Conservation (phyloP, 441 rosid species). For the Hura crepitans region DNA sequence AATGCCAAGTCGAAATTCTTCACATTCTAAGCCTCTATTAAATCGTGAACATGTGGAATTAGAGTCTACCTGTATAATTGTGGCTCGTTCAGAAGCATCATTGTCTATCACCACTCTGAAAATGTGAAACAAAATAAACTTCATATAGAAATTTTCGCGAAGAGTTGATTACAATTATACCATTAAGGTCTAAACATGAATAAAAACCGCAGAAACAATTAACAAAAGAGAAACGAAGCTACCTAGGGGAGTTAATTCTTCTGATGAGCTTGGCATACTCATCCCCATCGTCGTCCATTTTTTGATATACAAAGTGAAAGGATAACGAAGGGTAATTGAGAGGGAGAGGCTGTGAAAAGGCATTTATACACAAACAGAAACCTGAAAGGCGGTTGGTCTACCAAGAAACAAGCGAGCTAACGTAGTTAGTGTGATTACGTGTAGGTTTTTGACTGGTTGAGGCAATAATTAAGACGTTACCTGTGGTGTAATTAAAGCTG, state of each 20-base stretch:
- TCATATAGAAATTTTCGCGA: not conserved
- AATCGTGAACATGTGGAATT: not conserved
- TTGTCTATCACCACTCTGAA: conserved; percentile 51
- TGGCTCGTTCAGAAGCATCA: conserved; percentile 42
- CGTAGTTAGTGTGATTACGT: not conserved
- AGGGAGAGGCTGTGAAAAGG: not conserved
- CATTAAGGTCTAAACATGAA: not conserved
- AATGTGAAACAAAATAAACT: conserved; percentile 1
- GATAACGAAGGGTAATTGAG: not conserved
- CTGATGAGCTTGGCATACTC: conserved; percentile 50
- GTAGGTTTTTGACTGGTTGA: not conserved
- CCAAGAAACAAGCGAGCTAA: not conserved
- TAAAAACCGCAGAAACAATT: not conserved
- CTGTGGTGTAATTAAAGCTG: not conserved
- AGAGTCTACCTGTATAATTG: conserved; percentile 38
- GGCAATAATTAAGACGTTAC: conserved; percentile 3
- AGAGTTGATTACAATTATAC: not conserved
- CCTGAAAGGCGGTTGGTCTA: not conserved
- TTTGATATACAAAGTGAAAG: not conserved
- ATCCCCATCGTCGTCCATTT: conserved; percentile 43
- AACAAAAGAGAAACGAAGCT: not conserved
- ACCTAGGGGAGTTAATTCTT: conserved; percentile 57
- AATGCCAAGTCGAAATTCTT: not conserved
- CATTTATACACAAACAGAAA: conserved; percentile 8
- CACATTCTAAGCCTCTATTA: not conserved